Conservation (phyloP, 768 basidiomycete species). For the Galerina marginata region DNA sequence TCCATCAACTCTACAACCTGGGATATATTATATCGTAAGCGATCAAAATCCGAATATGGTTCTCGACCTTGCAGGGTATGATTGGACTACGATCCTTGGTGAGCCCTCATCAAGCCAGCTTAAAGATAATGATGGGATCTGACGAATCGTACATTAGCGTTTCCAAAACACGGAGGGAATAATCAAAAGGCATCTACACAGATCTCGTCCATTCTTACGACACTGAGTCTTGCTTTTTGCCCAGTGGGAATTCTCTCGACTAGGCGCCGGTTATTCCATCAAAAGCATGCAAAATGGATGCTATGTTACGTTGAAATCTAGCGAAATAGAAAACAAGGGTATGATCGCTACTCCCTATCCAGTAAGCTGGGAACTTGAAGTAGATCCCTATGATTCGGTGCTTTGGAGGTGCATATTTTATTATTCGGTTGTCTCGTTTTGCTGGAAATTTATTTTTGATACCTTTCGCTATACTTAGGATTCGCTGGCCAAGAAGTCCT, state of each 20-base stretch:
- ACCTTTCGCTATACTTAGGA: conserved; percentile 19
- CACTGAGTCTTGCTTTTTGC: not conserved
- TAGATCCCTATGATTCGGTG: conserved; percentile 22
- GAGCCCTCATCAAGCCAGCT: not conserved
- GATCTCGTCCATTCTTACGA: not conserved
- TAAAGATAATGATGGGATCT: not conserved
- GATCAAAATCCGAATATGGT: conserved; percentile 18
- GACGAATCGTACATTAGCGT: not conserved
- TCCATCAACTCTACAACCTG: conserved; percentile 12
- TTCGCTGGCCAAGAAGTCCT: conserved; percentile 29
- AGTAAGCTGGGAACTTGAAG: conserved; percentile 36
- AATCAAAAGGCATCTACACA: conserved; percentile 33
- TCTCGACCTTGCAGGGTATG: conserved; percentile 29
- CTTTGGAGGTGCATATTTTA: conserved; percentile 26
- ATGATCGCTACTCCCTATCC: conserved; percentile 34
- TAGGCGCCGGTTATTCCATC: conserved; percentile 39
- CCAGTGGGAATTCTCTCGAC: conserved; percentile 35
- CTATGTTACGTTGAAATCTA: conserved; percentile 35
- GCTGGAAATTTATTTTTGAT: too few relatives aligned
- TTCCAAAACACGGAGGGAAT: conserved; percentile 24
- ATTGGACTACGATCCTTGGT: conserved; percentile 23
- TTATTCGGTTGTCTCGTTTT: not conserved
- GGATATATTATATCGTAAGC: conserved; percentile 28
- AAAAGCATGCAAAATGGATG: conserved; percentile 27
- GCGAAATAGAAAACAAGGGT: conserved; percentile 18